Base-by-base conservation (phyloP, 495 filamentous ascomycete genomes). In the Astrocystis sublimbata region DNA sequence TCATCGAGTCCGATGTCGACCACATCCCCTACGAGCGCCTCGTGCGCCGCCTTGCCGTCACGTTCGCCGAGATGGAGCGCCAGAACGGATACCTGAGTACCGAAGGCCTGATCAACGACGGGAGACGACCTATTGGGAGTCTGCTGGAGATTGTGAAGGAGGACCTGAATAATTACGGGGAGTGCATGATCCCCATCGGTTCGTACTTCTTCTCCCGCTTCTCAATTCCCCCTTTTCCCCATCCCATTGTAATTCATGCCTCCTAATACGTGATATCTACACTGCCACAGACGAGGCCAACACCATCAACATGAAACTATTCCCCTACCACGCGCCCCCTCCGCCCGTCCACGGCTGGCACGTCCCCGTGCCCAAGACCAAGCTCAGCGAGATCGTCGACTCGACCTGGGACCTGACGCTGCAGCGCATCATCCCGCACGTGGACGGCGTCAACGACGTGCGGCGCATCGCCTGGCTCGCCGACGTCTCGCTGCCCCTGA, bases 141-240 rank as follows among this genome's bases (percentile, higher is more conserved):
- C 75, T 98, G 31, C 87, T 96, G 65, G 92, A 97, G 77, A 92
- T 92, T 63, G 81, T 98, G 58, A 89, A 96, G 78, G 91, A 96
- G 76, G 93, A 98, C 68, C 74, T 98, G 57, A 98, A 98, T 71
- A 96, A 96, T 69, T 98, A 98, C 66, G 91, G 89, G 67, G 94
- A 98, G 78, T 96, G 92, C 84, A 93, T 97, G 93, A 94, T 96
- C 66, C 91, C 93, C 2, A 91, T 96, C 67, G 88, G 89, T 92
- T 75, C 33, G 81, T 78, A 0, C 45, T 36, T 46, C 36, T 43
- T n/a, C 41, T 46, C 6, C 8, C 41, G 43, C 21, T 6, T 46
- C 13, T 46, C 15, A 13, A 24, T 0, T 28, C 13, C 19, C 4
- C 12, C 35, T 33, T 9, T 23, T 21, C 6, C 31, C 17, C 1